phyloP scores from a whole-genome alignment of 352 stramenopile species.

The Pythium guiyangense region DNA sequence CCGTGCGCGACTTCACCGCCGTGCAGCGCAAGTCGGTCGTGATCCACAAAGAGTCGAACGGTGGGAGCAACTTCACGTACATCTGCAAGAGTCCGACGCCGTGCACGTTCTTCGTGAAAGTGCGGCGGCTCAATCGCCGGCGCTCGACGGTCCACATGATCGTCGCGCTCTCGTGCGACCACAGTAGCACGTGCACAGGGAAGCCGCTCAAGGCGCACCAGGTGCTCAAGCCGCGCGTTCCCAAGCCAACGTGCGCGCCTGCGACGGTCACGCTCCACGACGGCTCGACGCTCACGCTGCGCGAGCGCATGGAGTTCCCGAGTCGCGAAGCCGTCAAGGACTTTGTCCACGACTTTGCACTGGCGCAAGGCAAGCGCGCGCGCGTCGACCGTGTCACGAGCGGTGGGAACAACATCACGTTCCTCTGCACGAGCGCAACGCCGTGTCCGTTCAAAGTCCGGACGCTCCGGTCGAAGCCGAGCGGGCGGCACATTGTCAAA shows the following conservation, averaged over 20 bases:
- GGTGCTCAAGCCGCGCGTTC: too few species aligned
- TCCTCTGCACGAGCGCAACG: slow-evolving; percentile 38
- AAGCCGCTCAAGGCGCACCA: slow-evolving; percentile 7
- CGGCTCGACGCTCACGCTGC: slow-evolving; percentile 25
- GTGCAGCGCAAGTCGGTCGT: slow-evolving; percentile 32
- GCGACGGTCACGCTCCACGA: slow-evolving; percentile 13
- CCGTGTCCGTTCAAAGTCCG: slow-evolving; percentile 38
- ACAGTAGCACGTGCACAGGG: slow-evolving; percentile 28
- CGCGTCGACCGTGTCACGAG: slow-evolving; percentile 29
- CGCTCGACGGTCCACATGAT: slow-evolving; percentile 4
- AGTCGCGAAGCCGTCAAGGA: slow-evolving; percentile 29
- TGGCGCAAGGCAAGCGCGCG: slow-evolving; percentile 42
- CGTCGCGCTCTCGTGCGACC: slow-evolving; percentile 22
- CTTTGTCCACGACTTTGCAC: slow-evolving; percentile 43
- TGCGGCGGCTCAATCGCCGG: slow-evolving; percentile 13
- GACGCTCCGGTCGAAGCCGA: slow-evolving; percentile 11
- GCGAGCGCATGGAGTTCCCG: slow-evolving; percentile 29
- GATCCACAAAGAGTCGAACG: slow-evolving; percentile 31
- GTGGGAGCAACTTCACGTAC: slow-evolving; percentile 49
- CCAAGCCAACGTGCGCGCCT: not conserved
- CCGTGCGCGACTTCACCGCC: slow-evolving; percentile 36
- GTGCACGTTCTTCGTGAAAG: slow-evolving; percentile 38
- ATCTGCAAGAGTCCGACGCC: slow-evolving; percentile 37
- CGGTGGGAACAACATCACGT: slow-evolving; percentile 48
- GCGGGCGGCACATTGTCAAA: slow-evolving; percentile 15